phyloP scores from a whole-genome alignment of 2,329 filamentous ascomycete genomes.

The Phaeoacremonium minimum region DNA sequence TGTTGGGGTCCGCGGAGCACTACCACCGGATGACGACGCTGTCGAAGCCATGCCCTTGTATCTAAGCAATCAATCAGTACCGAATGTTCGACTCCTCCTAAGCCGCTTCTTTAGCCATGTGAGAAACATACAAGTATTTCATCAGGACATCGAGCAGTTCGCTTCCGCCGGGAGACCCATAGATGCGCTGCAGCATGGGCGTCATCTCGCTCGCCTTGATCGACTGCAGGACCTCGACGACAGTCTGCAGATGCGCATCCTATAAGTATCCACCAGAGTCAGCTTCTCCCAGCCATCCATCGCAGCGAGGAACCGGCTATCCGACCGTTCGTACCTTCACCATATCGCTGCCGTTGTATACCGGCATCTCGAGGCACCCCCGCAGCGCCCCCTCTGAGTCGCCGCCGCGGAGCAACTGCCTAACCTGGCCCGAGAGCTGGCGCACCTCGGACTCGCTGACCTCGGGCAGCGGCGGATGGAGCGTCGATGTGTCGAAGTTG shows the following conservation, averaged over 20 bases:
- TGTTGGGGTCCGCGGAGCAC: slow-evolving; percentile 41
- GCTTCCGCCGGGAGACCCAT: slow-evolving; percentile 70
- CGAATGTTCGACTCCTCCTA: too few species aligned
- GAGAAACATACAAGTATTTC: slow-evolving; percentile 81
- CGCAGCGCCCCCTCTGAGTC: slow-evolving; percentile 84
- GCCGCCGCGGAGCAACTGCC: slow-evolving; percentile 81
- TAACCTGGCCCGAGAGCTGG: slow-evolving; percentile 72
- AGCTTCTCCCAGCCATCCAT: slow-evolving; percentile 12
- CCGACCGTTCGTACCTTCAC: slow-evolving; percentile 46
- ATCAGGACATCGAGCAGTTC: slow-evolving; percentile 90
- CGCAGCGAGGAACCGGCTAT: neutral
- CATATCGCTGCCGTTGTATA: slow-evolving; percentile 59
- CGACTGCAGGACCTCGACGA: slow-evolving; percentile 90
- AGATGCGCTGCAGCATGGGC: slow-evolving; percentile 77
- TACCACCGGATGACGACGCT: slow-evolving; percentile 29
- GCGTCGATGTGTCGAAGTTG: slow-evolving; percentile 86
- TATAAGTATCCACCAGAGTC: slow-evolving; percentile 29
- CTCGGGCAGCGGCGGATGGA: slow-evolving; percentile 73
- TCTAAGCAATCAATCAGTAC: too few species aligned
- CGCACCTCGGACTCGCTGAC: slow-evolving; percentile 75
- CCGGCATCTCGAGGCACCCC: slow-evolving; percentile 78
- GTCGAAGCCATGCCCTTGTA: slow-evolving; percentile 82
- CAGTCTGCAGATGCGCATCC: slow-evolving; percentile 82
- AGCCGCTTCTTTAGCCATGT: too few species aligned
- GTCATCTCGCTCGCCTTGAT: slow-evolving; percentile 97